phyloP scores from a whole-genome alignment of 2,329 filamentous ascomycete species.

The Fusarium luffae region DNA sequence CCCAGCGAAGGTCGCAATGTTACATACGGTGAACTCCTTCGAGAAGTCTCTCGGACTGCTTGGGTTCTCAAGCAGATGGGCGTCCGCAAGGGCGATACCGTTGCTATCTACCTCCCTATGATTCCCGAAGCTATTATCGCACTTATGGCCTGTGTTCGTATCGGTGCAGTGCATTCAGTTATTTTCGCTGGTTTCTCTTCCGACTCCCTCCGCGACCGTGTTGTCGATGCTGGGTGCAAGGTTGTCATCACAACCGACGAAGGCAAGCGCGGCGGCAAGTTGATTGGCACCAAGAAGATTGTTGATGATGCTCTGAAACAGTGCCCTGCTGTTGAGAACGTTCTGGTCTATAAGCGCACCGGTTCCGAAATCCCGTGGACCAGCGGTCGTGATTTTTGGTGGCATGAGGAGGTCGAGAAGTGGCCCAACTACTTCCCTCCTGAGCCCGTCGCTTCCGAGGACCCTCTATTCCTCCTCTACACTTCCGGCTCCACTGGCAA shows the following conservation, averaged over 20 bases:
- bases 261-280: constrained; percentile 96
- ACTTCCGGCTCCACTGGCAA: constrained; percentile 98
- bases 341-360: constrained; percentile 94
- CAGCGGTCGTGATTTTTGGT: constrained; percentile 90
- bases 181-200: constrained; percentile 98
- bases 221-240: constrained; percentile 89
- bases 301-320: constrained; percentile 97
- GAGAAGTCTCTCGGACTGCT: constrained; percentile 88
- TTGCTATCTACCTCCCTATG: constrained; percentile 98
- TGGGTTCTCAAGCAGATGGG: constrained; percentile 94
- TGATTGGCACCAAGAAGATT: constrained; percentile 98
- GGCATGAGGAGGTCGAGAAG: constrained; percentile 98
- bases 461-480: constrained; percentile 97
- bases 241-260: constrained; percentile 98
- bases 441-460: constrained; percentile 90
- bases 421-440: constrained; percentile 93
- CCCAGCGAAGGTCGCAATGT: constrained; percentile 85
- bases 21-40: constrained; percentile 91
- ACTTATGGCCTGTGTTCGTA: constrained; percentile 89
- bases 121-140: constrained; percentile 95
- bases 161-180: constrained; percentile 96
- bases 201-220: constrained; percentile 94
- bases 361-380: constrained; percentile 94
- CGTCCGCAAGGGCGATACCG: constrained; percentile 95
- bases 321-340: constrained; percentile 86